phyloP scores from a whole-genome alignment of 495 filamentous ascomycete genomes.

The Penicillium silybi region DNA sequence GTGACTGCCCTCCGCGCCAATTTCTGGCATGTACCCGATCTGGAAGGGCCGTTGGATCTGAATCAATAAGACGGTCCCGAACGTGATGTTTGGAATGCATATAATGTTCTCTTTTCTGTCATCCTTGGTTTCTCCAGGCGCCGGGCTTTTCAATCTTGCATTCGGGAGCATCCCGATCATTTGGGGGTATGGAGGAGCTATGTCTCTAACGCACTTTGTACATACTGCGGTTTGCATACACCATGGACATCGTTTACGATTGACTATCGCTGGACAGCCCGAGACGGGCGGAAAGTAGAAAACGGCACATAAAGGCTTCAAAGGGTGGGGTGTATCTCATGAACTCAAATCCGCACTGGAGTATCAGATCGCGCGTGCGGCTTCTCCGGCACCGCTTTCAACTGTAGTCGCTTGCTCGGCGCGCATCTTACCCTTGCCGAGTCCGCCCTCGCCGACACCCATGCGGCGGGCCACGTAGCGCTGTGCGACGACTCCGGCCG shows the following conservation, averaged over 20 bases:
- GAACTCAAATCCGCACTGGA: conserved; percentile 5
- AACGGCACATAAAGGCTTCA: background rate
- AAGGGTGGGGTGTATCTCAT: conserved; percentile 23
- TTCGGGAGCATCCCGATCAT: conserved; percentile 6
- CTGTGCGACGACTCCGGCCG: conserved; percentile 86
- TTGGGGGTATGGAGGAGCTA: background rate
- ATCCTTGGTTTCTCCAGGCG: conserved; percentile 10
- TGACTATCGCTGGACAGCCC: background rate
- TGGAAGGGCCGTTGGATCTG: conserved; percentile 68
- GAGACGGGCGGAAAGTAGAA: background rate
- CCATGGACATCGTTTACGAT: conserved; percentile 9
- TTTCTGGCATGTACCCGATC: conserved; percentile 74
- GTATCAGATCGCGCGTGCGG: conserved; percentile 61
- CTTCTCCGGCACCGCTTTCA: conserved; percentile 75
- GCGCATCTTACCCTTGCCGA: conserved; percentile 70
- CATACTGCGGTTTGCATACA: conserved; percentile 2
- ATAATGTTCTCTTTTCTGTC: conserved; percentile 11
- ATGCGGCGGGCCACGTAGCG: conserved; percentile 91
- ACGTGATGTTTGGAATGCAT: conserved; percentile 7
- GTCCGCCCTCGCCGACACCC: conserved; percentile 83
- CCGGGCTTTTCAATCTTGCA: conserved; percentile 11
- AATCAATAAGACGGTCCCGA: conserved; percentile 10
- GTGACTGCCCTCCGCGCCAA: conserved; percentile 89
- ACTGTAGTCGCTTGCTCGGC: conserved; percentile 65
- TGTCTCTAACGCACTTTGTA: conserved; percentile 8